Conservation (phyloP, 345 rosid genomes). For the Luvunga scandens region DNA sequence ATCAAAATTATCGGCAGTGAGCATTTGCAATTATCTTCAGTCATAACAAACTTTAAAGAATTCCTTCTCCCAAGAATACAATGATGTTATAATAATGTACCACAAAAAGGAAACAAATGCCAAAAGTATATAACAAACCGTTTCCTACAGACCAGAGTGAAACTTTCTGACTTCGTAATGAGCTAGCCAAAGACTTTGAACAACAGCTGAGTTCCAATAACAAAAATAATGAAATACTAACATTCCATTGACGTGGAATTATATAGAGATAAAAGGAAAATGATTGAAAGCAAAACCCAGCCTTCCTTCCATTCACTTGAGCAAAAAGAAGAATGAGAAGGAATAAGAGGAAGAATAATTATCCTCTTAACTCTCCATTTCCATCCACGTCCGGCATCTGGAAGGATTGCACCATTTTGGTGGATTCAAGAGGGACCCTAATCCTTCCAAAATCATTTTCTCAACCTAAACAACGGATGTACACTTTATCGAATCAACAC, state of each 20-base stretch:
- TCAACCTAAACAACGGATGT: background rate
- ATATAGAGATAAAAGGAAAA: background rate
- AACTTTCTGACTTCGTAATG: background rate
- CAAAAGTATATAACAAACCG: background rate
- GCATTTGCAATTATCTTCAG: background rate
- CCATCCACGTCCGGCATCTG: background rate
- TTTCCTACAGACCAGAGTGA: background rate
- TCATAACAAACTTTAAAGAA: background rate
- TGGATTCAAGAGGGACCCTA: background rate
- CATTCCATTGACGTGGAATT: no score
- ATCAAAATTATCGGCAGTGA: background rate
- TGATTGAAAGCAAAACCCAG: background rate
- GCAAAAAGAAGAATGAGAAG: background rate
- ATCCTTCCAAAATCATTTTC: background rate
- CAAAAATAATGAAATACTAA: background rate
- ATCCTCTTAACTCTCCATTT: background rate
- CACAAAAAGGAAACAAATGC: background rate
- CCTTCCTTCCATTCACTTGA: background rate
- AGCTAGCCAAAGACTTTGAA: background rate
- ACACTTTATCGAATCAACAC: background rate
- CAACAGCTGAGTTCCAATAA: background rate
- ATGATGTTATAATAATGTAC: background rate
- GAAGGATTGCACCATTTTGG: background rate
- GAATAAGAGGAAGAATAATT: background rate
- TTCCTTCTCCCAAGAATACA: background rate